phyloP scores from a whole-genome alignment of 2,329 filamentous ascomycete species.

The Epichloe amarillans region DNA sequence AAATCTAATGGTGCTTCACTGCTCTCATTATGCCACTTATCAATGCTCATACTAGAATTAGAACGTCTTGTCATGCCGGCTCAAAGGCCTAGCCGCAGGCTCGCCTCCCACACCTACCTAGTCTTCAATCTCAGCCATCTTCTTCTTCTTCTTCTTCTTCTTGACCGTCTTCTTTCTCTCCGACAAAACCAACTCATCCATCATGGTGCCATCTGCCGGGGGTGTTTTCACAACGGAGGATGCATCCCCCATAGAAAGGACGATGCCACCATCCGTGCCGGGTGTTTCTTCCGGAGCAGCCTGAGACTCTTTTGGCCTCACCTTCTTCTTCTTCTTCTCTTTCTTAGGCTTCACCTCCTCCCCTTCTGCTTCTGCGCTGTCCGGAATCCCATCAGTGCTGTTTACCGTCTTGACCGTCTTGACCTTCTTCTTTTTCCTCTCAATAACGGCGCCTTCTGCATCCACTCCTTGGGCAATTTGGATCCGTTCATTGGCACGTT shows the following conservation, averaged over 20 bases:
- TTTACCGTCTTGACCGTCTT: constrained; percentile 27
- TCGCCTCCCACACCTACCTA: background rate
- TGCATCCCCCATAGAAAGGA: background rate
- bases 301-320: background rate
- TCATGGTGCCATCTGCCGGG: background rate
- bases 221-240: background rate
- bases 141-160: constrained; percentile 25
- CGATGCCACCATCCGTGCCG: background rate
- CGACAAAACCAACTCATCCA: constrained; percentile 18
- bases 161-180: constrained; percentile 33
- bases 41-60: background rate
- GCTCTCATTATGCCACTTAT: background rate
- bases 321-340: constrained; percentile 24
- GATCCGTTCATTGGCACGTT: constrained; percentile 63
- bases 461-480: constrained; percentile 56
- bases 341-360: constrained; percentile 35
- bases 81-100: background rate
- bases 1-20: too few relatives aligned
- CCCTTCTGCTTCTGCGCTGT: constrained; percentile 9
- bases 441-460: constrained; percentile 50
- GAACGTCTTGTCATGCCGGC: background rate
- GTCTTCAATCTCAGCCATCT: constrained; percentile 17
- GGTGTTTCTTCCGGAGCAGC: background rate
- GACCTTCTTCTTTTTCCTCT: constrained; percentile 52
- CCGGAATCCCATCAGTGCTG: constrained; percentile 12